Evolutionary conservation across 2,329 filamentous ascomycete genomes (phyloP), one percentile per base, ranked within the genome.

Genomic region (Parastagonospora avenae): DNA sequence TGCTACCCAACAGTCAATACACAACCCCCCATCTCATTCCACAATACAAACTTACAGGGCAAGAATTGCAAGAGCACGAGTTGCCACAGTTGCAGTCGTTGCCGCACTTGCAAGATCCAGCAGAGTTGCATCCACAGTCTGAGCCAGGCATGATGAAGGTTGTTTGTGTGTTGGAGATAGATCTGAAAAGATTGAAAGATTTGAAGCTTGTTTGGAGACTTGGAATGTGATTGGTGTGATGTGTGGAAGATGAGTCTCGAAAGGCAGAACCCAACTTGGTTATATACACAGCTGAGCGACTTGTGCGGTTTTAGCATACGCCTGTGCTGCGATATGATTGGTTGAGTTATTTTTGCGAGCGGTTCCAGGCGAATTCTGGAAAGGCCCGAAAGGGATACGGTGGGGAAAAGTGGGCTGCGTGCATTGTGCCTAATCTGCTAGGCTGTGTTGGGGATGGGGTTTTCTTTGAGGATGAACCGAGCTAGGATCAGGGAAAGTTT

Each of bases 271-370:
- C 24, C n/a, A 2, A 11, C 33, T 15, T 14, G 47, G 33, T 54
- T 55, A 57, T 62, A 63, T 57, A 53, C 33, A 53, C 31, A 5
- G 30, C 43, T 63, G 59, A 59, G 61, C 61, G 53, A 57, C 54
- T 62, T 63, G 56, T 59, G 56, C 56, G 56, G 49, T 30, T 8
- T 7, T 12, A 11, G 15, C 27, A 27, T 3, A 24, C 19, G 19
- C 19, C 5, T 3, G 19, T 5, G 19, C 19, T 24, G 19, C 5
- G 19, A 24, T 24, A 5, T 24, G 19, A 24, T 24, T 24, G 19
- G 19, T 24, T 24, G 19, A 5, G 3, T 3, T 24, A 24, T 24
- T 24, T 24, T 3, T 5, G 3, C 19, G 19, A 24, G 19, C n/a
- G n/a, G n/a, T 24, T 24, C 19, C 5, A 24, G 19, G 19, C 19